These are phyloP conservation scores for Pseudoturritis turrita DNA, from an alignment of 345 rosid genomes.

Conservation along the genomic window DNA sequence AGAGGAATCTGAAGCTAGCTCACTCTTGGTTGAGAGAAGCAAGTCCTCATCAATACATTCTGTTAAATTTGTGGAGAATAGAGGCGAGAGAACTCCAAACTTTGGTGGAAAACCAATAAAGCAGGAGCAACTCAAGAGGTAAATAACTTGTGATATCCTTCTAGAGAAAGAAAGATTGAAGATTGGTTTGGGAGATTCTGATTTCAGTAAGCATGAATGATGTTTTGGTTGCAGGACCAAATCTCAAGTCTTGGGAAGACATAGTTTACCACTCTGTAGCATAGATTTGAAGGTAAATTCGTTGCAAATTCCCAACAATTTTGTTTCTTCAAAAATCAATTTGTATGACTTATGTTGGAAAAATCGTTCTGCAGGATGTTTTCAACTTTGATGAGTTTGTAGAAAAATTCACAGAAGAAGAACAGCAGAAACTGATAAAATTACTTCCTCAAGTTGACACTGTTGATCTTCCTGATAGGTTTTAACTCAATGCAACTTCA, in stretches of 20 bases:
- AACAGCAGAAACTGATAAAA: slow-evolving; percentile 68
- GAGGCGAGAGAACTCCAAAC: no score
- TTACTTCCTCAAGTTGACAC: slow-evolving; percentile 65
- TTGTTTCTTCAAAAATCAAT: neutral
- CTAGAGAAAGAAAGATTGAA: neutral
- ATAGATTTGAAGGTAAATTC: slow-evolving; percentile 74
- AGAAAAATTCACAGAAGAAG: slow-evolving; percentile 59
- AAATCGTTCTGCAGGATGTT: slow-evolving; percentile 47
- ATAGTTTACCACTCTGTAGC: slow-evolving; percentile 57
- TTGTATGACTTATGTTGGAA: neutral
- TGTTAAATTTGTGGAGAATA: neutral
- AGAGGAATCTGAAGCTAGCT: slow-evolving; percentile 98
- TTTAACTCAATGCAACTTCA: slow-evolving; percentile 1
- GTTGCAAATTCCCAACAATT: neutral
- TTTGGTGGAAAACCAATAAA: slow-evolving; percentile 26
- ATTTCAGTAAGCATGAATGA: neutral
- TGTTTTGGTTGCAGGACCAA: slow-evolving; percentile 59
- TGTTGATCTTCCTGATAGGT: slow-evolving; percentile 58
- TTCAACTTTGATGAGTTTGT: slow-evolving; percentile 74
- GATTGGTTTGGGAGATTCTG: neutral
- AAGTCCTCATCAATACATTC: slow-evolving; percentile 28
- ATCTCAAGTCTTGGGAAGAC: slow-evolving; percentile 52
- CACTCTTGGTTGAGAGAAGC: slow-evolving; percentile 77
- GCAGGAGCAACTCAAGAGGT: slow-evolving; percentile 66
- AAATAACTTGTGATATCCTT: neutral